These are phyloP conservation scores for Lachnellula cervina DNA, from an alignment of 2,329 filamentous ascomycete species.

Conservation along the genomic window DNA sequence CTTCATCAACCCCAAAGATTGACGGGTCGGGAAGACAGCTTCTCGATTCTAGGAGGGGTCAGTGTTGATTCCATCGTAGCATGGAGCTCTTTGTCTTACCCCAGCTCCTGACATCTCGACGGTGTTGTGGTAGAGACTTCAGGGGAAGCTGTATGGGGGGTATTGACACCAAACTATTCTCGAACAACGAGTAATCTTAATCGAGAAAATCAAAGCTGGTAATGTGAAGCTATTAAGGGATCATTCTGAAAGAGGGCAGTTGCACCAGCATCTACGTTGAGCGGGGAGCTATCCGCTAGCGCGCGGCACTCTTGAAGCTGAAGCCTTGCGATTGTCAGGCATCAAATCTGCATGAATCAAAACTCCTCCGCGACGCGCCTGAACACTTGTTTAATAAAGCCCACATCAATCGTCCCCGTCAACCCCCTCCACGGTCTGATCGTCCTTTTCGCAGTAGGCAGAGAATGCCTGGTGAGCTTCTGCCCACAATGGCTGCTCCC, in stretches of 20 bases:
- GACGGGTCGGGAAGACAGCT: conserved; percentile 94
- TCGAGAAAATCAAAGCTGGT: not conserved
- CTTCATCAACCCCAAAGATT: conserved; percentile 96
- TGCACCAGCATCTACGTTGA: conserved; percentile 10
- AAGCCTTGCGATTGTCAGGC: conserved; percentile 10
- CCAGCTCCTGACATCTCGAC: conserved; percentile 49
- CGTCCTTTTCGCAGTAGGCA: conserved; percentile 25
- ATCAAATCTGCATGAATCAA: conserved; percentile 11
- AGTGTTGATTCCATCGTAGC: conserved; percentile 9
- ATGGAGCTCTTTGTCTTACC: conserved; percentile 32
- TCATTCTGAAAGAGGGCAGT: not conserved
- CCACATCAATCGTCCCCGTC: conserved; percentile 10
- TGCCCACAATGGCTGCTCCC: conserved; percentile 32
- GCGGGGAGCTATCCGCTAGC: conserved; percentile 2
- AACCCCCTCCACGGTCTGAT: conserved; percentile 17
- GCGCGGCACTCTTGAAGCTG: conserved; percentile 2
- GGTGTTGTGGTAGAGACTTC: not conserved
- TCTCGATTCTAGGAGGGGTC: conserved; percentile 69
- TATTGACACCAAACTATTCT: not conserved
- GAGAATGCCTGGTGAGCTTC: conserved; percentile 34
- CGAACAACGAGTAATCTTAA: not conserved
- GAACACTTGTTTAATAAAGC: conserved; percentile 1
- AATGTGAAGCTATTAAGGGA: conserved; percentile 17
- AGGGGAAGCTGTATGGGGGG: not conserved
- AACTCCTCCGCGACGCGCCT: conserved; percentile 19